A percentile compares a stretch with the other conserved stretches of the same genome.
These are phyloP conservation scores for Colletotrichum filicis DNA, from an alignment of 2,329 filamentous ascomycete genomes.

Conservation along the genomic window DNA sequence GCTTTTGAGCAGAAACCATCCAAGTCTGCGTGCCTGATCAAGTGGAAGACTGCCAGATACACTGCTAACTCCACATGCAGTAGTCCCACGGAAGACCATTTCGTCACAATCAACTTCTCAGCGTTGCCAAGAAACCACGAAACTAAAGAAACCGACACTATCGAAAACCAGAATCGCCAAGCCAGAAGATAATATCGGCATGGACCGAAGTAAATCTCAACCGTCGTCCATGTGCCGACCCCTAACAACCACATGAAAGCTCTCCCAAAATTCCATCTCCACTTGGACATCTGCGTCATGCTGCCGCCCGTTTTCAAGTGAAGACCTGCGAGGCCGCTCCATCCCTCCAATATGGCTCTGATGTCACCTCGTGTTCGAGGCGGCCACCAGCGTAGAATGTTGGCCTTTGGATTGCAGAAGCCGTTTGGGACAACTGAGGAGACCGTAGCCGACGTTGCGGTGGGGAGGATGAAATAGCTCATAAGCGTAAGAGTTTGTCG, in stretches of 20 bases:
- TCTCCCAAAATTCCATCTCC: not conserved
- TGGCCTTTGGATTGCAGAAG: not conserved
- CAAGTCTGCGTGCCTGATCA: not conserved
- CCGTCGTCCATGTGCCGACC: not conserved
- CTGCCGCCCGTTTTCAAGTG: not conserved
- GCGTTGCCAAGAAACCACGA: conserved; percentile 5
- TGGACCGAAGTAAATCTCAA: conserved; percentile 3
- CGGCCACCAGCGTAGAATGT: conserved; percentile 3
- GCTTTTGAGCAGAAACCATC: not conserved
- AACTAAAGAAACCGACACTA: not conserved
- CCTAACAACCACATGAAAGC: not conserved
- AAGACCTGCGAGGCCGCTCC: not conserved
- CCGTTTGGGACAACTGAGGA: not conserved
- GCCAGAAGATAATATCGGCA: not conserved
- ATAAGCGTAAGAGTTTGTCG: not conserved
- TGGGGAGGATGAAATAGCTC: not conserved
- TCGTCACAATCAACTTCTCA: not conserved
- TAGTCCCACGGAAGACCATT: not conserved
- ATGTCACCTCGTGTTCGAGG: conserved; percentile 14
- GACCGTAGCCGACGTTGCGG: not conserved
- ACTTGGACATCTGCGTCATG: not conserved
- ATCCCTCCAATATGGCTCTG: conserved; percentile 4
- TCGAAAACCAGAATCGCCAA: conserved; percentile 3
- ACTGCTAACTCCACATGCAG: not conserved
- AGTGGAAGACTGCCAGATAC: not conserved